These are phyloP conservation scores for Ceratobasidium sp. DNA, from an alignment of 1,284 basidiomycete species.

Conservation along the genomic window DNA sequence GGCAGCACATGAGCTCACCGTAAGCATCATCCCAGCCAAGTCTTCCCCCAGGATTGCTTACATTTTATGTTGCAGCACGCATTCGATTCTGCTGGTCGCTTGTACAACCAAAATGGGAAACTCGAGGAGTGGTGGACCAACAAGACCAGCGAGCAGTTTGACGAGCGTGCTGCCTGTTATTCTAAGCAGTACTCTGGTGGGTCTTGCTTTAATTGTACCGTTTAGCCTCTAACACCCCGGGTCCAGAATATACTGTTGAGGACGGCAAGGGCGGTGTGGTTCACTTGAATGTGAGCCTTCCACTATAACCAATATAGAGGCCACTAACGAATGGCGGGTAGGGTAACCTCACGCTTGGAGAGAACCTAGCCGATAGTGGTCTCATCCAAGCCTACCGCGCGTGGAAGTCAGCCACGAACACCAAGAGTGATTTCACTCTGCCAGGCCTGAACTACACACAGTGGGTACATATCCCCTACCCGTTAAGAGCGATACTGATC, in stretches of 20 bases:
- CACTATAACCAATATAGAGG: neutral
- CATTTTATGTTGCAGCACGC: constrained; percentile 68
- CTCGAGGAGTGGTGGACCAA: constrained; percentile 90
- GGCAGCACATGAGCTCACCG: constrained; percentile 87
- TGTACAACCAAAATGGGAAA: constrained; percentile 80
- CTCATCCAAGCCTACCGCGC: constrained; percentile 86
- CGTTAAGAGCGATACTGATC: neutral
- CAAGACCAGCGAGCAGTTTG: constrained; percentile 81
- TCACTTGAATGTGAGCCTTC: constrained; percentile 69
- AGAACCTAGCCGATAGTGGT: constrained; percentile 88
- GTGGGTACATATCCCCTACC: constrained; percentile 2
- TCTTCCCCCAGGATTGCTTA: neutral
- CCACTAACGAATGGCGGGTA: constrained; percentile 48
- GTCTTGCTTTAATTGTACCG: constrained; percentile 45
- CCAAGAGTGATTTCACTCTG: constrained; percentile 68
- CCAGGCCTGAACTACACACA: constrained; percentile 82
- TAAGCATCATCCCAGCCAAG: constrained; percentile 51
- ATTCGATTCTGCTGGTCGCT: constrained; percentile 88
- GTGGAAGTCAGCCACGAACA: constrained; percentile 75
- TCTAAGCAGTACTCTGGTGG: constrained; percentile 83
- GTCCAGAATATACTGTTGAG: constrained; percentile 75
- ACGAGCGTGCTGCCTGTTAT: constrained; percentile 84
- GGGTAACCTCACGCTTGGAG: constrained; percentile 83
- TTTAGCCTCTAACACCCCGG: constrained; percentile 4
- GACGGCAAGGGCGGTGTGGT: constrained; percentile 84